Conservation (phyloP, 306 rosid species). For the Sesbania bispinosa region DNA sequence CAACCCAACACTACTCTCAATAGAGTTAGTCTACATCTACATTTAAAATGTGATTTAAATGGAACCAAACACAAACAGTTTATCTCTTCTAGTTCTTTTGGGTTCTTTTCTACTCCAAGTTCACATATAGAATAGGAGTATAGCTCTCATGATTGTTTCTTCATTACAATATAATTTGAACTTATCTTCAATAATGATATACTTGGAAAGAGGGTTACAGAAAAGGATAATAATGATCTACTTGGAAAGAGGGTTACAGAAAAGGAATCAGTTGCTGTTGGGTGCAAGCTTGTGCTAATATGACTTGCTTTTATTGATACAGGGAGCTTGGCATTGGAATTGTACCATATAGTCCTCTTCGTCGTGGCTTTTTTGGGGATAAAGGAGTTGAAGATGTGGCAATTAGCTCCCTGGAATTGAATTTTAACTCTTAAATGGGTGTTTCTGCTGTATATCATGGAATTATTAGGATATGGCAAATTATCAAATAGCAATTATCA, state of each 20-base stretch:
- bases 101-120: not conserved
- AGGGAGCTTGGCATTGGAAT: slow-evolving; percentile 68
- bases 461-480: not conserved
- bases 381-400: slow-evolving; percentile 56
- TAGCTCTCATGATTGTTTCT: not conserved
- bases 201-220: too few species aligned
- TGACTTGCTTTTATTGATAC: not conserved
- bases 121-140: not conserved
- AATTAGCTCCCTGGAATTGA: not conserved
- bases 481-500: not conserved
- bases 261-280: not conserved
- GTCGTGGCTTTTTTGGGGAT: slow-evolving; percentile 78
- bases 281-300: not conserved
- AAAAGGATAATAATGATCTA: not conserved
- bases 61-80: too few species aligned
- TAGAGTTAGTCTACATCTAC: too few species aligned
- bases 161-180: not conserved
- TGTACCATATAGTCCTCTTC: slow-evolving; percentile 79
- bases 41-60: too few species aligned
- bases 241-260: not conserved
- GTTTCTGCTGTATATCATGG: not conserved
- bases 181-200: too few species aligned
- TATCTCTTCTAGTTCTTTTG: slow-evolving; percentile 62
- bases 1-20: too few species aligned
- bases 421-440: not conserved